These are phyloP conservation scores for Volvariella volvacea DNA, from an alignment of 1,284 basidiomycete species.

Conservation along the genomic window DNA sequence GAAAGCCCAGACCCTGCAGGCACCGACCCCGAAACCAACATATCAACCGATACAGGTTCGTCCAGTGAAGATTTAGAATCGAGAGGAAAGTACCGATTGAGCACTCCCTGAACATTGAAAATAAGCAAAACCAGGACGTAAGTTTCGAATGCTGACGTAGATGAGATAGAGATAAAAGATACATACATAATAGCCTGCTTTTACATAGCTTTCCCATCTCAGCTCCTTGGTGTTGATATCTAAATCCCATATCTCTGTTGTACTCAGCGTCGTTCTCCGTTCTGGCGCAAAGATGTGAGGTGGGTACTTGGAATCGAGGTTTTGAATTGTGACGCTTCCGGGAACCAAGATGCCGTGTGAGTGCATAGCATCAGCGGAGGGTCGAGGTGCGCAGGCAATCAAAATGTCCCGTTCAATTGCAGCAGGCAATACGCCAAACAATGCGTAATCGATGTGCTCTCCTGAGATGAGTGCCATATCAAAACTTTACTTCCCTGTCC, in stretches of 20 bases:
- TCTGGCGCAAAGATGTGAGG: constrained; percentile 49
- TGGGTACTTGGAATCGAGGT: constrained; percentile 55
- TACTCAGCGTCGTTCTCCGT: constrained; percentile 14
- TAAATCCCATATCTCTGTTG: constrained; percentile 47
- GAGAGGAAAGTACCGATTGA: constrained; percentile 54
- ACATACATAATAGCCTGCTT: constrained; percentile 70
- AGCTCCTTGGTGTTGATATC: constrained; percentile 66
- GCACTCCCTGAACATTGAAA: constrained; percentile 49
- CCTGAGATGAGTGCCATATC: constrained; percentile 33
- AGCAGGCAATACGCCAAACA: constrained; percentile 77
- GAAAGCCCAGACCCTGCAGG: constrained; percentile 80
- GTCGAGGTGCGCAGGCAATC: constrained; percentile 68
- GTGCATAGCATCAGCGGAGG: constrained; percentile 17
- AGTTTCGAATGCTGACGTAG: neutral
- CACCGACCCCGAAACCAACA: constrained; percentile 73
- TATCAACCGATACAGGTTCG: constrained; percentile 51
- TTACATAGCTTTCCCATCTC: constrained; percentile 84
- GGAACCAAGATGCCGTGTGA: constrained; percentile 43
- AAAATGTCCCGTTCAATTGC: constrained; percentile 84
- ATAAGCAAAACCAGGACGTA: constrained; percentile 3
- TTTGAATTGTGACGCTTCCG: constrained; percentile 58
- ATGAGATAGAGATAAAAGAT: constrained; percentile 2
- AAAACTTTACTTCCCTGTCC: neutral
- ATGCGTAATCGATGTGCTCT: constrained; percentile 84
- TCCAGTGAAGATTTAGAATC: constrained; percentile 14